Base-by-base conservation (phyloP, 441 rosid species). In the California macrophylla region DNA sequence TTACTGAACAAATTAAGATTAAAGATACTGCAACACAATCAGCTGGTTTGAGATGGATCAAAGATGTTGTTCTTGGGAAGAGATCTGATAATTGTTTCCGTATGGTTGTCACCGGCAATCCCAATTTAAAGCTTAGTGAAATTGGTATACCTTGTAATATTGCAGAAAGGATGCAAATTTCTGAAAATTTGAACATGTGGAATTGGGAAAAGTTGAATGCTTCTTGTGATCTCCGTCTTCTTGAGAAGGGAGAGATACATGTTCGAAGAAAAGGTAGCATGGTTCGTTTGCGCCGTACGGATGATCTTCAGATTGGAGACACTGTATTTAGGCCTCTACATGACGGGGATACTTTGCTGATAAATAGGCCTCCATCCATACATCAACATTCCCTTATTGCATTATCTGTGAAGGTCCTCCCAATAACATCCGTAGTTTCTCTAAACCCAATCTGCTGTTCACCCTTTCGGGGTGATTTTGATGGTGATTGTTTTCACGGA, bases 401-500 rank as follows among this genome's bases (percentile, higher is more conserved):
- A 32, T 77, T 95, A 74, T 80, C 88, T 24, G 97, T 85, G n/a
- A 90, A 76, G 75, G 76, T 92, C 66, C 86, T 95, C 28, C 98
- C 99, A 0, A 81, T 79, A 12, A 73, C 79, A 30, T 90, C 93
- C 13, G 91, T 86, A 71, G 89, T 94, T 40, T 87, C 98, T 2
- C 79, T 95, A 76, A 95, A 92, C 66, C 99, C 99, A 0, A 87
- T 95, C 1, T 85, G 90, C 28, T 95, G 99, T 72, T 69, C 89
- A 21, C 98, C 99, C 20, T 85, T 95, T 60, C 93, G 93, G 56
- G 99, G 97, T 12, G 99, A 95, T 78, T 95, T 95, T 69, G 99
- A 95, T 68, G 99, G 99, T 15, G 99, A 92, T 64, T 92, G 99
- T 78, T 82, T 95, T 28, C 99, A 95, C 65, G 99, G 99, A 25